These are phyloP conservation scores for Ostreobium quekettii DNA, from an alignment of 139 green algal genomes.

Conservation along the genomic window DNA sequence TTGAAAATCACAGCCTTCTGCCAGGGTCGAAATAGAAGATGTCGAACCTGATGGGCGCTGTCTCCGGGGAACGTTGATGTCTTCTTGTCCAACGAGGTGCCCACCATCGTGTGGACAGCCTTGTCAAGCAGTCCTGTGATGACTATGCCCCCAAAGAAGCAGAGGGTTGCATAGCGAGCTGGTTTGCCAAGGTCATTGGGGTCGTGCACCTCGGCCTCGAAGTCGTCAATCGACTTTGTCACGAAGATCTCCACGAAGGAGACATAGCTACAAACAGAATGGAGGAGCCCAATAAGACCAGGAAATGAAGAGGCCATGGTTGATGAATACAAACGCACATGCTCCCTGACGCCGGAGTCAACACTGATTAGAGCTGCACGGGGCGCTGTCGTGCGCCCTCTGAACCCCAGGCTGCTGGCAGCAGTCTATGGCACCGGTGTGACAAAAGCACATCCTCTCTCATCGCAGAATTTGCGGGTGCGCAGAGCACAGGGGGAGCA, in stretches of 20 bases:
- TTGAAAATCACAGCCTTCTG: no score
- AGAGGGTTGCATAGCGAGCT: slow-evolving; percentile 43
- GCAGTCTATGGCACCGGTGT: background rate
- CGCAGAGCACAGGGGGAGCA: no score
- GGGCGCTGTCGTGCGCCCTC: background rate
- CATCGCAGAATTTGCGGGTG: no score
- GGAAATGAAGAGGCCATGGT: no score
- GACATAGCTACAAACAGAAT: slow-evolving; percentile 27
- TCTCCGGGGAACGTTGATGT: no score
- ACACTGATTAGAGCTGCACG: background rate
- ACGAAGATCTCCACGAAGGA: slow-evolving; percentile 59
- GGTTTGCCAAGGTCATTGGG: slow-evolving; percentile 24
- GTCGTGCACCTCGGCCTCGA: slow-evolving; percentile 25
- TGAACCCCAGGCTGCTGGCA: background rate
- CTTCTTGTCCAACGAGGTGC: no score
- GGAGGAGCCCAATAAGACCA: background rate
- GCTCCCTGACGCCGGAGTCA: no score
- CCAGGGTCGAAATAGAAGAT: no score
- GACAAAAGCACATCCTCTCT: no score
- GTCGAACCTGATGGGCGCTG: no score
- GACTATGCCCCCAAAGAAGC: slow-evolving; percentile 54
- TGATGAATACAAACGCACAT: no score
- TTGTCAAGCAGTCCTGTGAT: slow-evolving; percentile 38
- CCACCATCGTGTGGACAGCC: slow-evolving; percentile 29
- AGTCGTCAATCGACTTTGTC: slow-evolving; percentile 38